Conservation (phyloP, 768 basidiomycete genomes). For the Tricholoma terreum region DNA sequence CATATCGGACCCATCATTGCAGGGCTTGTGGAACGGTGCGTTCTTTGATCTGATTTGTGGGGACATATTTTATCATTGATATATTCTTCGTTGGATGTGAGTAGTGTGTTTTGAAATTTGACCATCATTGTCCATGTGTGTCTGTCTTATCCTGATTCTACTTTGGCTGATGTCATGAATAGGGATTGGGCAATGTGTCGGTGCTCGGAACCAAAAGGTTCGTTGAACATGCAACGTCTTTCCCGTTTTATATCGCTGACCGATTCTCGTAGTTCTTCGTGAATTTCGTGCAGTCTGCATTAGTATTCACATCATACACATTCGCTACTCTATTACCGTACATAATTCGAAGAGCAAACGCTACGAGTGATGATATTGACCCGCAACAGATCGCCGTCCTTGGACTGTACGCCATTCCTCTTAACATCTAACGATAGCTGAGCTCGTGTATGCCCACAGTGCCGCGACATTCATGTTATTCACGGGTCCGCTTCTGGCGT, state of each 20-base stretch:
- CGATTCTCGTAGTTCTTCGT: constrained; percentile 65
- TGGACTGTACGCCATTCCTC: constrained; percentile 54
- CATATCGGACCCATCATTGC: constrained; percentile 77
- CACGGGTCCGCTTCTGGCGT: constrained; percentile 48
- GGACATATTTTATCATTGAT: not conserved
- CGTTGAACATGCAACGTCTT: not conserved
- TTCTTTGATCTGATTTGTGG: constrained; percentile 8
- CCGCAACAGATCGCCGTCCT: constrained; percentile 70
- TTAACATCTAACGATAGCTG: not conserved
- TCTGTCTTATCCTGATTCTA: constrained; percentile 8
- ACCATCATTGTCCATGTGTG: constrained; percentile 89
- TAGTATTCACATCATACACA: constrained; percentile 59
- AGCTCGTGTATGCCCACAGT: constrained; percentile 33
- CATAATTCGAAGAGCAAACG: constrained; percentile 34
- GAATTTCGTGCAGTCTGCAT: constrained; percentile 68
- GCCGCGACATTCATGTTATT: constrained; percentile 73
- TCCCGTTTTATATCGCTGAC: not conserved
- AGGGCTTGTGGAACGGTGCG: constrained; percentile 77
- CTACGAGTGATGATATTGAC: constrained; percentile 39
- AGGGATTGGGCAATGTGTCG: constrained; percentile 96
- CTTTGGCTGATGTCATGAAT: constrained; percentile 10
- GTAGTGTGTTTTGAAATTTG: constrained; percentile 79
- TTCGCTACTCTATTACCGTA: constrained; percentile 58
- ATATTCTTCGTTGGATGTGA: not conserved
- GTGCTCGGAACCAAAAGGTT: constrained; percentile 88